A percentile compares a stretch with the other conserved stretches of the same genome.
These are phyloP conservation scores for Oryza meridionalis DNA, from an alignment of 176 grass and related monocot genomes.

Conservation along the genomic window DNA sequence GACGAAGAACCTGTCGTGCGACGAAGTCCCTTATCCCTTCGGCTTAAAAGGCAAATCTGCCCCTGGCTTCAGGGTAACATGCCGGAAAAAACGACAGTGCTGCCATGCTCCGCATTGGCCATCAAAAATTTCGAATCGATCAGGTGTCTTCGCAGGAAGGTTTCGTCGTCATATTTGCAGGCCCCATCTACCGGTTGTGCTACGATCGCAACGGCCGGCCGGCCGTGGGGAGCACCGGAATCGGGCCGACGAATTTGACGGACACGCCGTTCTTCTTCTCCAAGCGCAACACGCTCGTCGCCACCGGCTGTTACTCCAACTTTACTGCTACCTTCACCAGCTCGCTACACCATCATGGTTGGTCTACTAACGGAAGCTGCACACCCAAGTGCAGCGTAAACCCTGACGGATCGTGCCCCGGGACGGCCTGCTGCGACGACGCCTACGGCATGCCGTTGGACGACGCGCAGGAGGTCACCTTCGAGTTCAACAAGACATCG, in stretches of 20 bases:
- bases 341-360: rapidly evolving
- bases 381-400: neutral
- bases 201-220: constrained; percentile 3
- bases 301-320: neutral
- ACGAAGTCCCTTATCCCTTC: constrained; percentile 3
- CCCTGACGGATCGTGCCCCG: neutral
- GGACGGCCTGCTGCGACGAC: constrained; percentile 33
- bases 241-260: neutral
- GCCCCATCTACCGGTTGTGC: constrained; percentile 29
- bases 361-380: neutral
- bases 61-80: constrained; percentile 17
- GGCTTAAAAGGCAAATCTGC: neutral
- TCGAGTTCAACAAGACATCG: neutral
- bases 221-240: neutral
- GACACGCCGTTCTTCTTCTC: constrained; percentile 44
- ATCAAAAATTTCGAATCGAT: neutral
- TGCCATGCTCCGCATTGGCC: constrained; percentile 25
- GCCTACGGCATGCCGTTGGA: neutral
- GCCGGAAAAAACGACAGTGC: constrained; percentile 5
- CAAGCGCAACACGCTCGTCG: constrained; percentile 24
- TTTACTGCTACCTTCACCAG: neutral
- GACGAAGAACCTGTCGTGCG: neutral
- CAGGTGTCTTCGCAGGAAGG: neutral
- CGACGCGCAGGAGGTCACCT: neutral
- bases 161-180: constrained; percentile 25